These are phyloP conservation scores for Golubevia pallescens DNA, from an alignment of 1,284 basidiomycete species.

Conservation along the genomic window DNA sequence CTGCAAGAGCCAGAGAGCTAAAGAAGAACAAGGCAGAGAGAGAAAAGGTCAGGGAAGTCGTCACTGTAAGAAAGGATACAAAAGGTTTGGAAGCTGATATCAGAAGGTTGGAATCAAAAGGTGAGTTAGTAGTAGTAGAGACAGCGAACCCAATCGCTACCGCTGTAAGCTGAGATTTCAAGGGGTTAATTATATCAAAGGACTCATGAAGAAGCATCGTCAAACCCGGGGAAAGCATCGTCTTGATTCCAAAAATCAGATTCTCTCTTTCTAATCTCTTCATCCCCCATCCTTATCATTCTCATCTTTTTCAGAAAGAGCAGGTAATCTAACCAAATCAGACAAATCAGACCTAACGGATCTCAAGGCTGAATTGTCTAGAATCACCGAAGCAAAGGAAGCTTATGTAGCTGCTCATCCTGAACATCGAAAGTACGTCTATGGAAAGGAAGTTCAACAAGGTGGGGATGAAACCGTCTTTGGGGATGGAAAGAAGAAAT, in stretches of 20 bases:
- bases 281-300: not conserved
- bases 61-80: constrained; percentile 24
- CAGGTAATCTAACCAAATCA: constrained; percentile 8
- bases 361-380: constrained; percentile 17
- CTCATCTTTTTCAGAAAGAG: not conserved
- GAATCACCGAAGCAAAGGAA: constrained; percentile 26
- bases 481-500: constrained; percentile 1
- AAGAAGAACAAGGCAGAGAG: constrained; percentile 35
- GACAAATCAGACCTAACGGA: constrained; percentile 20
- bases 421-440: constrained; percentile 35
- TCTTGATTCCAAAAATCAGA: not conserved
- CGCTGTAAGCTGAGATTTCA: not conserved
- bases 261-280: not conserved
- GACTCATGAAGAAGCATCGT: too few species aligned
- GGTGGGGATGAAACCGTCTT: not conserved
- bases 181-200: too few species aligned
- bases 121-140: not conserved
- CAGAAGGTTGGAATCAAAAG: constrained; percentile 15
- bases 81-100: constrained; percentile 22
- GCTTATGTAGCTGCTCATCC: constrained; percentile 33
- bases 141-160: not conserved
- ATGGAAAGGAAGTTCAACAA: constrained; percentile 16
- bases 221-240: not conserved
- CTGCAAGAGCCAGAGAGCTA: constrained; percentile 30
- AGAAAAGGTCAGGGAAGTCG: constrained; percentile 30